Percentiles rank a stretch among this genome's conserved stretches.
Evolutionary conservation across 1,139 yeast genomes (phyloP).

Genomic region (Pneumocystis oryctolagi): DNA sequence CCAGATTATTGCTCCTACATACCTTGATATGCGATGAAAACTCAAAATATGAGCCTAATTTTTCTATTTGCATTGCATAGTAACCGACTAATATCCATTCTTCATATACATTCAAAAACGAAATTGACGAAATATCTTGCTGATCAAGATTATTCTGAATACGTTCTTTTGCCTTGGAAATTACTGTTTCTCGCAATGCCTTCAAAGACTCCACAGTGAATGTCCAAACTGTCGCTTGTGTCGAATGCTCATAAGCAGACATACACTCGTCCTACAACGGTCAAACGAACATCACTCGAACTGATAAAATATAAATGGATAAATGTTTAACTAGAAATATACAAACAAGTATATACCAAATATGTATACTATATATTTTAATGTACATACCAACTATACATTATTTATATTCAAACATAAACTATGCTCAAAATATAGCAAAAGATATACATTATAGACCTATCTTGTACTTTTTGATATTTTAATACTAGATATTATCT

Average conservation of each 20-base stretch:
- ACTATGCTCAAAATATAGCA: too few species aligned
- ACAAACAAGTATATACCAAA: too few species aligned
- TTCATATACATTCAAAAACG: constrained; percentile 43
- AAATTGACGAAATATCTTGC: not conserved
- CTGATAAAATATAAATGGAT: too few species aligned
- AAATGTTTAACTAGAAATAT: not conserved
- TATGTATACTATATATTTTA: too few species aligned
- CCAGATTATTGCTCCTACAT: not conserved
- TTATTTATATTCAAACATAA: too few species aligned
- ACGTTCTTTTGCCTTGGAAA: not conserved
- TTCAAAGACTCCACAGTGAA: not conserved
- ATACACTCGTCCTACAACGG: not conserved
- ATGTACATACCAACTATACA: too few species aligned
- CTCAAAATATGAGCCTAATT: constrained; percentile 40
- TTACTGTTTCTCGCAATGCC: not conserved
- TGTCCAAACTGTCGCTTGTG: not conserved
- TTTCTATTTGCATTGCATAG: constrained; percentile 57
- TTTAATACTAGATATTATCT: not conserved
- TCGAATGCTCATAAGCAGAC: not conserved
- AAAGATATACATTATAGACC: too few species aligned
- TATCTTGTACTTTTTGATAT: not conserved
- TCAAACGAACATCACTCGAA: not conserved
- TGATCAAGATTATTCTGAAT: not conserved
- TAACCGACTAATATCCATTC: constrained; percentile 52
- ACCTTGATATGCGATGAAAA: constrained; percentile 47